Base-by-base conservation (phyloP, 1,284 basidiomycete genomes). In the Melampsora larici-populina region DNA sequence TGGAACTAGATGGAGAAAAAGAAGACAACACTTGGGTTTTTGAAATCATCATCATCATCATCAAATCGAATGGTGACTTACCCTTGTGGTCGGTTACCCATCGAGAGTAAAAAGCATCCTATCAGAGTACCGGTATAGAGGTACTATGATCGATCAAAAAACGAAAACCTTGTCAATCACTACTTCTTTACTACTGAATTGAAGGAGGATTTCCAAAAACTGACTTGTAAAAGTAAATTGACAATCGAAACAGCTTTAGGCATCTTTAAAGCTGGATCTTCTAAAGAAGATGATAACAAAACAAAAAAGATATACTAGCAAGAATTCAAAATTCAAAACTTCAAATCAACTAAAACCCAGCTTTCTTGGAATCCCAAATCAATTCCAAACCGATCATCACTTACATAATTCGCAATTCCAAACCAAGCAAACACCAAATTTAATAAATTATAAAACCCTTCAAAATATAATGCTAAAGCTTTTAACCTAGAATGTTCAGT, bases 61-160 rank as follows among this genome's bases (percentile, higher is more conserved):
- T 74, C 36, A 21, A 43, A 13, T 26, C 40, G 36, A 40, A 78
- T n/a, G 15, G 55, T 26, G n/a, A 80, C 85, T 80, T 74, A 88
- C 55, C 95, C 94, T 81, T 94, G 92, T 2, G 96, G 95, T 55
- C 94, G 86, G 83, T 98, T 97, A 1, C 96, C 96, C 75, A 98
- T 86, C 0, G 93, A 87, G 11, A 97, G 88, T 67, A 98, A 87
- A 86, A 97, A 97, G 83, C 94, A 97, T 86, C 91, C 89, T 79
- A 95, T 88, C 74, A 97, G 85, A 17, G 95, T 86, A 2, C 91
- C 94, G 72, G 95, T 87, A 82, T 98, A 97, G 81, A 91, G 86
- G 86, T 96, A 98, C 79, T 91, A 89, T 68, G 95, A 86, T 17
- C 93, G 87, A 60, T 89, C 82, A 84, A 66, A 74, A 66, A 60